Percentiles rank a stretch among this genome's conserved stretches.
phyloP scores from a whole-genome alignment of 1,139 yeast species.

The Candida mesenterica region DNA sequence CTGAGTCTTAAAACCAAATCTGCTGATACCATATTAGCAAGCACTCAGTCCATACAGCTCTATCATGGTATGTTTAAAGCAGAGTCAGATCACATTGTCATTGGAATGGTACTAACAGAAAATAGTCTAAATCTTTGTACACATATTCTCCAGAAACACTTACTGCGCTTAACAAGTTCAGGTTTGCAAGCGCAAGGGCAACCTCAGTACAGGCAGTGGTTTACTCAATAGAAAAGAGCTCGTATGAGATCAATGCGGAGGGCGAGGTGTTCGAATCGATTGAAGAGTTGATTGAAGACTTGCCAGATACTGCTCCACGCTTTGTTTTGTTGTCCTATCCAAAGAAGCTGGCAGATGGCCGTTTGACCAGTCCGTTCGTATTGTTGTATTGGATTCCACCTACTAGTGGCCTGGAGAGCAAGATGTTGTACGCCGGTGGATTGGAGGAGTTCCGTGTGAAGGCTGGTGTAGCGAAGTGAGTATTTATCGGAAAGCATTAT shows the following conservation, averaged over 20 bases:
- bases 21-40: too few species aligned
- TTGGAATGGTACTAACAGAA: slow-evolving; percentile 1
- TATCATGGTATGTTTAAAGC: too few species aligned
- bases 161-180: slow-evolving; percentile 62
- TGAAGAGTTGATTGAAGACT: slow-evolving; percentile 65
- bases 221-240: slow-evolving; percentile 52
- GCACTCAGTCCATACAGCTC: too few species aligned
- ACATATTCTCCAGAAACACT: slow-evolving; percentile 65
- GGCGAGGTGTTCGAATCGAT: slow-evolving; percentile 45
- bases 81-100: too few species aligned
- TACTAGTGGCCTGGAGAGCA: slow-evolving; percentile 71
- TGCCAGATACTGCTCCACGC: slow-evolving; percentile 83
- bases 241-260: slow-evolving; percentile 56
- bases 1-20: too few species aligned
- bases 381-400: slow-evolving; percentile 84
- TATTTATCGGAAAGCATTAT: too few species aligned
- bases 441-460: slow-evolving; percentile 73
- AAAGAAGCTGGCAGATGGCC: slow-evolving; percentile 63
- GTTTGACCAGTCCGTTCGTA: slow-evolving; percentile 71
- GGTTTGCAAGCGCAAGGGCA: slow-evolving; percentile 69
- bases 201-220: slow-evolving; percentile 62
- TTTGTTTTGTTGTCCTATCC: slow-evolving; percentile 80
- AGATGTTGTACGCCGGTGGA: slow-evolving; percentile 91
- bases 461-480: slow-evolving; percentile 70
- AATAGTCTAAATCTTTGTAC: slow-evolving; percentile 42